Base-by-base conservation (phyloP, 495 filamentous ascomycete genomes). In the Coniosporium apollinis region DNA sequence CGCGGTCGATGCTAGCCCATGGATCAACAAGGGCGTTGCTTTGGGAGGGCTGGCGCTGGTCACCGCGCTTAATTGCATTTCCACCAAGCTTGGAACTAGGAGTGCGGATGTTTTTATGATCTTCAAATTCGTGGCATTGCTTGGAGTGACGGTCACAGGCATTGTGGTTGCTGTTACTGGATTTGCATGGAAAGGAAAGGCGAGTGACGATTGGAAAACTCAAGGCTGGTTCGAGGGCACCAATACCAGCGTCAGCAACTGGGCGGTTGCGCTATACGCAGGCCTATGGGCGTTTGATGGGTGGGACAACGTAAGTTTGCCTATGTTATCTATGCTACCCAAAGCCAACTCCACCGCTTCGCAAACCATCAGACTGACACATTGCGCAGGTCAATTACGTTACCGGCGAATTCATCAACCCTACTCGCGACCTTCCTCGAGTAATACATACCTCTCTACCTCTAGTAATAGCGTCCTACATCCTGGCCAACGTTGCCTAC, bases 361-460 rank as follows among this genome's bases (percentile, higher is more conserved):
- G 2, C 8, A 10, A 1, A n/a, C 11, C 30, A 19, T 32, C 9
- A 9, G 30, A 32, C 30, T 32, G 8, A 32, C 2, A 1, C 15
- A 13, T 15, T 20, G 8, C 3, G 7, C 45, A 92, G 83, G 87
- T 87, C 39, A 97, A 94, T 58, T 96, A 93, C 52, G 89, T 97
- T 9, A 79, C 86, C 0, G 89, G 84, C 43, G 89, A 97, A 59
- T 94, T 97, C 64, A 78, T 82, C 46, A 77, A 94, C 49, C 83
- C 89, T 4, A 67, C 70, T 26, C 76, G 87, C 18, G 89, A 96
- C 48, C 74, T 97, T 15, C 91, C 91, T 0, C 76, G 83, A 4
- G 84, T 93, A 15, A 94, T 97, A 41, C 89, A 96, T 56, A 94
- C 85, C 13, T 85, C 87, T 17, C 92, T 97, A 74, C 87, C 91